Percentiles rank a stretch among this genome's conserved stretches.
phyloP scores from a whole-genome alignment of 2,329 filamentous ascomycete species.

The Neonectria punicea region DNA sequence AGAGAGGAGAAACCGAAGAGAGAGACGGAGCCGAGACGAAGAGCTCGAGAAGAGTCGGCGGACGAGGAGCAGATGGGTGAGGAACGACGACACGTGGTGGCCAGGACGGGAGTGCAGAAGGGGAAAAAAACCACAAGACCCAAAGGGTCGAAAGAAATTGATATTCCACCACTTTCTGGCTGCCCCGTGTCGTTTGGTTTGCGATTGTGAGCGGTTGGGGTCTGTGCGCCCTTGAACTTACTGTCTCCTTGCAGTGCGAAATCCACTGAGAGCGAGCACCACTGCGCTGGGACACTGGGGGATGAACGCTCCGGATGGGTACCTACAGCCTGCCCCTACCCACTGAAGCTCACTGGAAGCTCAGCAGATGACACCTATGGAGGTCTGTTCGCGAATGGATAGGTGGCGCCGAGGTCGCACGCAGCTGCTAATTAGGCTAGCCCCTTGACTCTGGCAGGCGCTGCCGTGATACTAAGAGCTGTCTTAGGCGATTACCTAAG shows the following conservation, averaged over 20 bases:
- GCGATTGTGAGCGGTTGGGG: constrained; percentile 40
- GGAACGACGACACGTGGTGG: constrained; percentile 22
- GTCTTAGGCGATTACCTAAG: background rate
- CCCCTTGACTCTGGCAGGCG: constrained; percentile 10
- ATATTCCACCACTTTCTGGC: constrained; percentile 43
- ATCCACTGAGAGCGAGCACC: background rate
- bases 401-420: background rate
- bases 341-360: constrained; percentile 15
- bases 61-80: constrained; percentile 13
- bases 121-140: constrained; percentile 24
- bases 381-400: background rate
- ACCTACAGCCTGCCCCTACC: background rate
- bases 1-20: constrained; percentile 23
- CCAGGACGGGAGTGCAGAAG: constrained; percentile 27
- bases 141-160: constrained; percentile 34
- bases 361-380: background rate
- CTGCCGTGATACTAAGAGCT: background rate
- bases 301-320: background rate
- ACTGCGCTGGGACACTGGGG: background rate
- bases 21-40: constrained; percentile 31
- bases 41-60: constrained; percentile 25
- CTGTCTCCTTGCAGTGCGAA: background rate
- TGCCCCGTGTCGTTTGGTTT: constrained; percentile 44
- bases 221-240: constrained; percentile 36
- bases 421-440: constrained; percentile 1